A percentile compares a stretch with the other conserved stretches of the same genome.
These are phyloP conservation scores for Coemansia sp. DNA, from an alignment of 192 early-diverging fungal species.

Conservation along the genomic window DNA sequence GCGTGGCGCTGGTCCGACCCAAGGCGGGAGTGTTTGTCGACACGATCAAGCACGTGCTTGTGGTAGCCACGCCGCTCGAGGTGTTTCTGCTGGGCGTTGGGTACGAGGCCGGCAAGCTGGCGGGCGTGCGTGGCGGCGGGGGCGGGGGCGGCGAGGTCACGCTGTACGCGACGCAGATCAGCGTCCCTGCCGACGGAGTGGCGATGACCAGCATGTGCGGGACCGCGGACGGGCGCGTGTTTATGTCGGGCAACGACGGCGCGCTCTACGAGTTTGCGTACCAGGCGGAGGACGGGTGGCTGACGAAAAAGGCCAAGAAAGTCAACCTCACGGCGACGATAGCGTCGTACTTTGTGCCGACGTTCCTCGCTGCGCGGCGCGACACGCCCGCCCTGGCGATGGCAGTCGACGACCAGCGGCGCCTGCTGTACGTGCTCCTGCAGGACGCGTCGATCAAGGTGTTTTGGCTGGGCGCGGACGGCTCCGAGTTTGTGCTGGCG, in stretches of 20 bases:
- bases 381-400: constrained; percentile 65
- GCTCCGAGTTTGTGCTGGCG: constrained; percentile 59
- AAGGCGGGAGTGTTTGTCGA: constrained; percentile 79
- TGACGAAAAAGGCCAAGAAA: constrained; percentile 75
- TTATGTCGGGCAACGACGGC: constrained; percentile 88
- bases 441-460: constrained; percentile 72
- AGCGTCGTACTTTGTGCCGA: constrained; percentile 73
- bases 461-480: constrained; percentile 64
- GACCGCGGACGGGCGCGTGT: constrained; percentile 81
- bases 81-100: constrained; percentile 81
- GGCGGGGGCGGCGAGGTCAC: constrained; percentile 61
- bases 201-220: constrained; percentile 80
- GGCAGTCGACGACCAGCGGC: constrained; percentile 67
- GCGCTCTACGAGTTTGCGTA: constrained; percentile 90
- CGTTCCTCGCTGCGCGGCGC: constrained; percentile 48
- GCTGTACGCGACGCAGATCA: constrained; percentile 80
- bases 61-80: constrained; percentile 86
- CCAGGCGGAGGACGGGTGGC: constrained; percentile 87
- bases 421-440: constrained; percentile 73
- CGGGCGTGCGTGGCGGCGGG: constrained; percentile 7
- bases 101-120: constrained; percentile 31
- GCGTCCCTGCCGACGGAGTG: constrained; percentile 79
- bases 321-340: constrained; percentile 72
- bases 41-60: constrained; percentile 80
- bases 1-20: constrained; percentile 80